A percentile compares a stretch with the other conserved stretches of the same genome.
These are phyloP conservation scores for Antitrichia curtipendula DNA, from an alignment of 225 moss, liverwort and hornwort species.

Conservation along the genomic window DNA sequence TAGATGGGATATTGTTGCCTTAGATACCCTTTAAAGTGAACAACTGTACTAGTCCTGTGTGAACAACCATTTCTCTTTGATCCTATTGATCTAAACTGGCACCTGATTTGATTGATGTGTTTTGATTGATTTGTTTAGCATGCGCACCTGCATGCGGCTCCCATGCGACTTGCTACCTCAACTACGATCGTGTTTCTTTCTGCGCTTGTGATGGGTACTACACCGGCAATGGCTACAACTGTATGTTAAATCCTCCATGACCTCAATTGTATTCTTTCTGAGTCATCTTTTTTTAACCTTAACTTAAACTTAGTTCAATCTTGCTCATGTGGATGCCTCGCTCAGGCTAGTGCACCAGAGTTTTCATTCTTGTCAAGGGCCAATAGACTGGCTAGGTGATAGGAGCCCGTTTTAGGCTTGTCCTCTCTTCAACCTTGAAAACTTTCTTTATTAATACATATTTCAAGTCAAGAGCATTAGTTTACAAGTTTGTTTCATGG, in stretches of 20 bases:
- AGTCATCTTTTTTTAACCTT: not conserved
- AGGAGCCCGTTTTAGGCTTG: not conserved
- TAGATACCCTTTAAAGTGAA: not conserved
- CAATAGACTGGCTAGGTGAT: not conserved
- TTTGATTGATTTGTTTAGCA: not conserved
- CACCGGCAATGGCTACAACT: conserved; percentile 10
- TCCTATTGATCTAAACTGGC: not conserved
- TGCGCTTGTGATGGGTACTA: conserved; percentile 24
- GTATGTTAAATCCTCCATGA: not conserved
- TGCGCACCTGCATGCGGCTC: not conserved
- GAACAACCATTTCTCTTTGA: not conserved
- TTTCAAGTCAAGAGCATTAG: not conserved
- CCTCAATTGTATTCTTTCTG: not conserved
- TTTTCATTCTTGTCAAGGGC: not conserved
- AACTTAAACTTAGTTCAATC: not conserved
- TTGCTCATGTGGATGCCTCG: not conserved
- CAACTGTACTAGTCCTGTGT: not conserved
- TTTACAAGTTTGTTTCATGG: not conserved
- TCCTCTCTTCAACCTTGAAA: not conserved
- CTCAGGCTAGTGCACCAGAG: not conserved
- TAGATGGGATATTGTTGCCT: not conserved
- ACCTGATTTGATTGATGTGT: not conserved
- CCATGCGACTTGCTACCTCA: conserved; percentile 16
- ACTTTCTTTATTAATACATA: too few species aligned
- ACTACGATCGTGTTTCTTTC: not conserved